These are phyloP conservation scores for Sclerotinia borealis DNA, from an alignment of 2,329 filamentous ascomycete genomes.

Conservation along the genomic window DNA sequence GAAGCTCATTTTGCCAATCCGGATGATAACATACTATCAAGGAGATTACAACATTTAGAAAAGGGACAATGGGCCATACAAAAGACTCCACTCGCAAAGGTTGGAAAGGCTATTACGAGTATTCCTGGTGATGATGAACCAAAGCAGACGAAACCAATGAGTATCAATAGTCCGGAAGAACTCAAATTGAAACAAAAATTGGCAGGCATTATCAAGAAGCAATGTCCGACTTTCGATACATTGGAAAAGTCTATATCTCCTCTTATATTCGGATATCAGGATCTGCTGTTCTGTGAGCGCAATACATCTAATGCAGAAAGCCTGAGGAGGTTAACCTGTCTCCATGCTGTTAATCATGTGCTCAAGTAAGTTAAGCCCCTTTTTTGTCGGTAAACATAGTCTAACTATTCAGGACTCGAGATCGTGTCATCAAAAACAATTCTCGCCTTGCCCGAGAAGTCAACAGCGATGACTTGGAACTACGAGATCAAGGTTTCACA, in stretches of 20 bases:
- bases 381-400: not conserved
- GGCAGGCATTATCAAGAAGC: conserved; percentile 45
- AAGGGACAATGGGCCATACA: conserved; percentile 46
- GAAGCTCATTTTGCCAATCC: conserved; percentile 70
- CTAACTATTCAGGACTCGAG: conserved; percentile 58
- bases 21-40: conserved; percentile 53
- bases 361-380: conserved; percentile 57
- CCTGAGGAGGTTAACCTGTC: conserved; percentile 65
- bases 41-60: conserved; percentile 46
- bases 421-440: conserved; percentile 89
- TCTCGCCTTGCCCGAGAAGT: conserved; percentile 65
- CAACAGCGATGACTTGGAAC: conserved; percentile 59
- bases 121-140: conserved; percentile 39
- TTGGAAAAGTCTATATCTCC: conserved; percentile 62
- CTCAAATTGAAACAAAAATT: conserved; percentile 68
- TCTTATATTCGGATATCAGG: conserved; percentile 74
- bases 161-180: conserved; percentile 36
- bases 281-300: conserved; percentile 70
- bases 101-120: conserved; percentile 43
- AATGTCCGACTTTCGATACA: conserved; percentile 51
- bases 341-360: conserved; percentile 87
- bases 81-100: conserved; percentile 37
- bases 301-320: conserved; percentile 61
- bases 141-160: conserved; percentile 20
- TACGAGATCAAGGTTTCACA: conserved; percentile 92